A percentile compares a stretch with the other conserved stretches of the same genome.
These are phyloP conservation scores for Penicillium sp. DNA, from an alignment of 2,329 filamentous ascomycete genomes.

Conservation along the genomic window DNA sequence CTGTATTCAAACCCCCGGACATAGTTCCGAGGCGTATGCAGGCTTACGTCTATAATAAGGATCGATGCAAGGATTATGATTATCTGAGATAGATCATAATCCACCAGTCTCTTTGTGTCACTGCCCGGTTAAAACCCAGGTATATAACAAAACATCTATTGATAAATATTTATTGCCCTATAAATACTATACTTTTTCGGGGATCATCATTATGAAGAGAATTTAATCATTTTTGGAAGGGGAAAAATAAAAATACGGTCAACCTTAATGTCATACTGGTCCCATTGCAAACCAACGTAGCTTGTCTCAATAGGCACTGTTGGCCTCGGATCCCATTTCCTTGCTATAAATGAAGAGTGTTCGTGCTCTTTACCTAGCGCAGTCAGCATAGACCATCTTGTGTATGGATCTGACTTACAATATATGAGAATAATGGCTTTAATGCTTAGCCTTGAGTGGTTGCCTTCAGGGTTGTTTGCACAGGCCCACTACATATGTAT, in stretches of 20 bases:
- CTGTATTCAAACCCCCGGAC: background rate
- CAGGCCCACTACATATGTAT: too few species aligned
- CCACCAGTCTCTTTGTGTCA: background rate
- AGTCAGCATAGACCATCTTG: too few species aligned
- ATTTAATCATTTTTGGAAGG: too few species aligned
- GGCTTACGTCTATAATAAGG: background rate
- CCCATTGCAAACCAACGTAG: background rate
- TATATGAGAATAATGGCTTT: too few species aligned
- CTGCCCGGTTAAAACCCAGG: background rate
- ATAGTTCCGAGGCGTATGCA: slow-evolving; percentile 1
- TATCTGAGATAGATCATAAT: background rate
- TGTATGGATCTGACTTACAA: too few species aligned
- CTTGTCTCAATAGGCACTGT: too few species aligned
- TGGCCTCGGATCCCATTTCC: too few species aligned
- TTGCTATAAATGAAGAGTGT: too few species aligned
- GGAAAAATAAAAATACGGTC: background rate
- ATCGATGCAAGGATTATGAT: background rate
- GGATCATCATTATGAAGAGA: background rate
- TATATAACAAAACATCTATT: background rate
- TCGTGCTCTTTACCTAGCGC: too few species aligned
- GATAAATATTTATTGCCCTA: too few species aligned
- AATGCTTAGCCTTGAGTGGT: too few species aligned
- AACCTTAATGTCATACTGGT: background rate
- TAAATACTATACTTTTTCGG: background rate
- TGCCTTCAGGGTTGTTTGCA: too few species aligned